Evolutionary conservation across 2,329 filamentous ascomycete species (phyloP).

Genomic region (Gnomoniopsis smithogilvyi): DNA sequence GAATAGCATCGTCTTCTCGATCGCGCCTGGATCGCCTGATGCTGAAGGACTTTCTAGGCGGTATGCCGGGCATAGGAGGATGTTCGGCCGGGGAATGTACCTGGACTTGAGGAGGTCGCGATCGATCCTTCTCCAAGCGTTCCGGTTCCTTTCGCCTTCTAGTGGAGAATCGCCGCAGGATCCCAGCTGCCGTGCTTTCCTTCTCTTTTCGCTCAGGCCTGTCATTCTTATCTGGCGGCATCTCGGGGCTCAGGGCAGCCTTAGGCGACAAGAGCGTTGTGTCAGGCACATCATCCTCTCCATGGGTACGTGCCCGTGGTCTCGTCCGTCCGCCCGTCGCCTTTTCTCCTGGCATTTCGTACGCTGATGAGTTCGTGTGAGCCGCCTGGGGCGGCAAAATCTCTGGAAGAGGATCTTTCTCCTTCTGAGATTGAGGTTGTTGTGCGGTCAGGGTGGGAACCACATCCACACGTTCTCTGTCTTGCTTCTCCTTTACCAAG

Average conservation of each 20-base stretch:
- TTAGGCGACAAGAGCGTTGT: slow-evolving; percentile 24
- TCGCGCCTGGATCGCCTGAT: slow-evolving; percentile 61
- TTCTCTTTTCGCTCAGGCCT: slow-evolving; percentile 56
- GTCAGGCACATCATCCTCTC: slow-evolving; percentile 85
- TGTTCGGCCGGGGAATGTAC: slow-evolving; percentile 74
- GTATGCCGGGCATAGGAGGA: slow-evolving; percentile 41
- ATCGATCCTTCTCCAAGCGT: slow-evolving; percentile 59
- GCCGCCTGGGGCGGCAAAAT: slow-evolving; percentile 79
- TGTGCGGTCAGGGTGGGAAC: slow-evolving; percentile 36
- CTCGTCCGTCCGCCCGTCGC: slow-evolving; percentile 79
- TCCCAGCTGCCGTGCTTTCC: slow-evolving; percentile 79
- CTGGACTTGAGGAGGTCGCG: slow-evolving; percentile 69
- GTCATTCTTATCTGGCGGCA: slow-evolving; percentile 46
- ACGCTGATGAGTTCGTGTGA: slow-evolving; percentile 79
- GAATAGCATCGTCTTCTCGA: slow-evolving; percentile 45
- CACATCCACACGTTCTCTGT: slow-evolving; percentile 61
- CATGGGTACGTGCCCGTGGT: slow-evolving; percentile 86
- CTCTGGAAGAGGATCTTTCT: slow-evolving; percentile 60
- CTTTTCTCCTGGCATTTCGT: slow-evolving; percentile 87
- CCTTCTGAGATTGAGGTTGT: slow-evolving; percentile 27
- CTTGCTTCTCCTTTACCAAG: slow-evolving; percentile 90
- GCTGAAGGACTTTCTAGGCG: slow-evolving; percentile 82
- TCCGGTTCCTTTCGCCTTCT: slow-evolving; percentile 65
- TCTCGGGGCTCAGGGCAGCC: slow-evolving; percentile 12
- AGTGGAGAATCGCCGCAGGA: slow-evolving; percentile 89